A percentile compares a stretch with the other conserved stretches of the same genome.
Conservation (phyloP, 2,329 filamentous ascomycete species). For the Chrysoporthe austroafricana region DNA sequence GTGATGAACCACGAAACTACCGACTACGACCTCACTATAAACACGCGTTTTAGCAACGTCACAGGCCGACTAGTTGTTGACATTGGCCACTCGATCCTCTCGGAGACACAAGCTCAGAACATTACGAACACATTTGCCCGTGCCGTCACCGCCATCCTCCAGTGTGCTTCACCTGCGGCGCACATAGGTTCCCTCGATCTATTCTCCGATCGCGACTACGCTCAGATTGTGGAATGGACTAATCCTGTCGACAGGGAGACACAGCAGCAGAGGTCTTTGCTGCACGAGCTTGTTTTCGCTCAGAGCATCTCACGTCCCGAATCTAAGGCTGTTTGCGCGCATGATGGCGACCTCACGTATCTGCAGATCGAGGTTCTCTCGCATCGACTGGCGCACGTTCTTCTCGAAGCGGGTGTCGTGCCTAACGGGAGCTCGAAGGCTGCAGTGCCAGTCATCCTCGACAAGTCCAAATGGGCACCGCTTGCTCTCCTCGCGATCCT, state of each 20-base stretch:
- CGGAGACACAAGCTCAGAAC: slow-evolving; percentile 48
- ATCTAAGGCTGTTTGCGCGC: slow-evolving; percentile 46
- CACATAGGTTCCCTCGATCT: slow-evolving; percentile 51
- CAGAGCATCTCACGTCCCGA: slow-evolving; percentile 45
- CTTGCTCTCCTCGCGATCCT: slow-evolving; percentile 71
- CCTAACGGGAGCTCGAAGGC: slow-evolving; percentile 44
- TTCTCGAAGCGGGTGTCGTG: slow-evolving; percentile 55
- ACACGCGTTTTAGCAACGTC: slow-evolving; percentile 44
- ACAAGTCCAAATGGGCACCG: slow-evolving; percentile 71
- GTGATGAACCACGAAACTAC: slow-evolving; percentile 47
- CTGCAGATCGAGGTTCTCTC: slow-evolving; percentile 44
- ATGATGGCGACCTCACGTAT: slow-evolving; percentile 51
- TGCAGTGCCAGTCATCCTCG: slow-evolving; percentile 68
- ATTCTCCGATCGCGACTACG: slow-evolving; percentile 59
- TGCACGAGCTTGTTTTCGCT: slow-evolving; percentile 50
- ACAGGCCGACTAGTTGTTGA: slow-evolving; percentile 47
- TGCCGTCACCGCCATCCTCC: slow-evolving; percentile 52
- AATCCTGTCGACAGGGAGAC: slow-evolving; percentile 46
- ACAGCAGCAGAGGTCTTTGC: slow-evolving; percentile 41
- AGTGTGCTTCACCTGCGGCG: slow-evolving; percentile 31
- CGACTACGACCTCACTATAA: slow-evolving; percentile 52
- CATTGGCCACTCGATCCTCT: slow-evolving; percentile 49
- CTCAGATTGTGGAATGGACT: slow-evolving; percentile 58
- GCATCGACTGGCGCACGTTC: slow-evolving; percentile 45
- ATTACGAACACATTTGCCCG: slow-evolving; percentile 58